Base-by-base conservation (phyloP, 2,329 filamentous ascomycete species). In the Botryosphaeria dothidea region DNA sequence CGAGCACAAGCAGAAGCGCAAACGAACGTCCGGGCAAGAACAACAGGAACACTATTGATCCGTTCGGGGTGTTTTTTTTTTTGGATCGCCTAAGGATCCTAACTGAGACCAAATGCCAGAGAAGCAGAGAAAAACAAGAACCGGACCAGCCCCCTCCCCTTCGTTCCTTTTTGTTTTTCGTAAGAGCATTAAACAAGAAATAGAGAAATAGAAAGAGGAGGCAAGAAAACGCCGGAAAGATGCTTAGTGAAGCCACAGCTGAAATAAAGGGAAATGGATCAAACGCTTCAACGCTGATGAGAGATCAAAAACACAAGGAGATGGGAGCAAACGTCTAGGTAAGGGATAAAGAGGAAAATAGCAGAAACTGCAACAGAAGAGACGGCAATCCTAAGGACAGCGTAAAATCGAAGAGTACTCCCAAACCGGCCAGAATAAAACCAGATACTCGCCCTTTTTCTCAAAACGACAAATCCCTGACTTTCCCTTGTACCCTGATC, bases 161-260 rank as follows among this genome's bases (percentile, higher is more conserved):
- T 52, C 49, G 21, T 52, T 27, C 51, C 36, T 58, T 58, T 58
- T 58, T 29, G 31, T 25, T 36, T 60, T 60, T 49, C 58, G 48
- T 41, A 31, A 41, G 23, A 54, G 61, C 48, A 52, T 46, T 27
- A 52, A 38, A 17, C 25, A 45, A 45, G 7, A 29, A 29, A 56
- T 21, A 36, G 34, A 27, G n/a, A 52, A 19, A 52, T 11, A 41
- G 15, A 54, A 46, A 31, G 48, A 54, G 25, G 25, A 63, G 34
- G 36, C 31, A 54, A 34, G n/a, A 21, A n/a, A 58, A 29, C 54
- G 36, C 54, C 36, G 9, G n/a, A 2, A 7, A 23, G 17, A 58
- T 43, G 52, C 52, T 17, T 19, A n/a, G 31, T 11, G 19, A 45
- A 36, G 27, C 27, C 34, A 49, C n/a, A 38, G 31, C 7, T 19